Percentiles rank a stretch among this genome's conserved stretches.
phyloP scores from a whole-genome alignment of 192 early-diverging fungal genomes.

The Coemansia erecta region DNA sequence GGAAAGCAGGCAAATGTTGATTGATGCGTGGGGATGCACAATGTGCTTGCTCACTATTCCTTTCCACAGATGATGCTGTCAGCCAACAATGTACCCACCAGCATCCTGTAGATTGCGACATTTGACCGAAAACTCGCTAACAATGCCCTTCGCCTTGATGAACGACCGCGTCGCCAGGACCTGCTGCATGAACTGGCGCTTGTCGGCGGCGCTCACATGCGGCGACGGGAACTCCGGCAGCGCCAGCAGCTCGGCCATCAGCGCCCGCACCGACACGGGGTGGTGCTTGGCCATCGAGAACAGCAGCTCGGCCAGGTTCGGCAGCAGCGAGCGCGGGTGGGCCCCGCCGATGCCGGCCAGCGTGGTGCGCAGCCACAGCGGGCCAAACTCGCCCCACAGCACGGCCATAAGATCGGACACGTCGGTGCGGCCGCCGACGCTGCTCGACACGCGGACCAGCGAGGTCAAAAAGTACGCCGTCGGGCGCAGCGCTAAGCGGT shows the following conservation, averaged over 20 bases:
- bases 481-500: conserved; percentile 40
- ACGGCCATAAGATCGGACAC: conserved; percentile 14
- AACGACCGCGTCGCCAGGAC: conserved; percentile 35
- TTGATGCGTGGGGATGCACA: too few relatives aligned
- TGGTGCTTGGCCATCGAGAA: conserved; percentile 45
- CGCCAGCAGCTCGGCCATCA: conserved; percentile 30
- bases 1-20: too few relatives aligned
- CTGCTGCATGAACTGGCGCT: conserved; percentile 37
- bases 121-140: conserved; percentile 35
- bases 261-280: conserved; percentile 6
- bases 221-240: conserved; percentile 34
- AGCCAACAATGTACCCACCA: too few relatives aligned
- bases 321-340: conserved; percentile 48
- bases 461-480: conserved; percentile 37
- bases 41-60: too few relatives aligned
- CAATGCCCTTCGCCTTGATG: conserved; percentile 22
- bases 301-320: conserved; percentile 43
- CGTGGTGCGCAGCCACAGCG: conserved; percentile 36
- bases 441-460: conserved; percentile 27
- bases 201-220: conserved; percentile 19
- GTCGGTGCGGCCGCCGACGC: conserved; percentile 4
- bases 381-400: conserved; percentile 31
- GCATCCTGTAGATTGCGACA: conserved; percentile 48
- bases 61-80: too few relatives aligned
- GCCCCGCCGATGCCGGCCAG: conserved; percentile 43